A percentile compares a stretch with the other conserved stretches of the same genome.
These are phyloP conservation scores for Colletotrichum horii DNA, from an alignment of 2,329 filamentous ascomycete genomes.

Conservation along the genomic window DNA sequence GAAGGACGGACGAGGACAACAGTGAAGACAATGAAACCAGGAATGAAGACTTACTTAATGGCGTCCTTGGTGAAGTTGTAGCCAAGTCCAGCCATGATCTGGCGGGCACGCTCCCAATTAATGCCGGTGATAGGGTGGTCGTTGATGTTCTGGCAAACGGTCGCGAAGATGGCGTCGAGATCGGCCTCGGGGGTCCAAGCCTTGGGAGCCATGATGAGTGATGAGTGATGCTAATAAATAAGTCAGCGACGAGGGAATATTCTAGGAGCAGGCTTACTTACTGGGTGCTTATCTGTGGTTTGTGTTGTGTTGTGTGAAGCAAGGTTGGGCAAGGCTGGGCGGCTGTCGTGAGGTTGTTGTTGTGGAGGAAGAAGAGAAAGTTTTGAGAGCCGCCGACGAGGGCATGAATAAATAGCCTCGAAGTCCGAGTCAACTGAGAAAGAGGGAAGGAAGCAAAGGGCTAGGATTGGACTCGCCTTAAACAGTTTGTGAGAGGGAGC, in stretches of 20 bases:
- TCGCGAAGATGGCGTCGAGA: conserved; percentile 42
- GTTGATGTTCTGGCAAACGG: conserved; percentile 27
- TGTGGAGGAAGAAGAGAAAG: background rate
- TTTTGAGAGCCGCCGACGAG: background rate
- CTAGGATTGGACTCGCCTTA: background rate
- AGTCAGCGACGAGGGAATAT: background rate
- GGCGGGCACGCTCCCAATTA: conserved; percentile 38
- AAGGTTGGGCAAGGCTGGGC: background rate
- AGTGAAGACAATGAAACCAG: background rate
- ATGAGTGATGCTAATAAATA: background rate
- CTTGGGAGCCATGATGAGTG: background rate
- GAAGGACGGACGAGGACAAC: background rate
- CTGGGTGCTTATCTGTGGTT: background rate
- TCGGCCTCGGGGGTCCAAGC: conserved; percentile 38
- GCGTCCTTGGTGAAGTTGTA: conserved; percentile 43
- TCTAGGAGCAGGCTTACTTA: too few species aligned
- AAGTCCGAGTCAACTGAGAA: background rate
- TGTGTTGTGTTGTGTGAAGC: background rate
- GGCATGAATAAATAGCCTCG: background rate
- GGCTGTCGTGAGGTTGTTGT: background rate
- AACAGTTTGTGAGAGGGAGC: background rate
- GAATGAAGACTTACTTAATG: conserved; percentile 35
- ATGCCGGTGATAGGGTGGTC: conserved; percentile 26
- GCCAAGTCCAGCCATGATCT: conserved; percentile 36
- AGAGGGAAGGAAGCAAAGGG: background rate